These are phyloP conservation scores for Chlamydomonas asymmetrica DNA, from an alignment of 139 green algal genomes.

Conservation along the genomic window DNA sequence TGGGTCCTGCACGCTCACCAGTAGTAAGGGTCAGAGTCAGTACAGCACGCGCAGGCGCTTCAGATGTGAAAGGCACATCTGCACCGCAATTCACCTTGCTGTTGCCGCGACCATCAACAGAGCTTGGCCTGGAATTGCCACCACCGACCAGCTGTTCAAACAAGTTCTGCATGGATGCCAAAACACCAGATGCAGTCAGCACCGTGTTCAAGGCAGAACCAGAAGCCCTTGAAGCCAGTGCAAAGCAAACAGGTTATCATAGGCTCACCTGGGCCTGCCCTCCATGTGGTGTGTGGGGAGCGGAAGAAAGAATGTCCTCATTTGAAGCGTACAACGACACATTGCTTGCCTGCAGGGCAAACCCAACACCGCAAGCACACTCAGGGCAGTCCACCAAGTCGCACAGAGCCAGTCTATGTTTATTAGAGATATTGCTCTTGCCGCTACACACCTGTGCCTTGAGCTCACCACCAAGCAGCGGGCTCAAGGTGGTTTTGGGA, in stretches of 20 bases:
- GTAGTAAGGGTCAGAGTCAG: not conserved
- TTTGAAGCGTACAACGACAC: not conserved
- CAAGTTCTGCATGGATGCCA: no score
- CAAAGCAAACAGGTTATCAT: no score
- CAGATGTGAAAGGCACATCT: not conserved
- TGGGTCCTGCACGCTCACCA: not conserved
- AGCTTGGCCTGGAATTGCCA: no score
- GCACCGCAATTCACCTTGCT: constrained; percentile 6
- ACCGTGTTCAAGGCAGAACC: no score
- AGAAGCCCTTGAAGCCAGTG: no score
- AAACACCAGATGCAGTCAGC: no score
- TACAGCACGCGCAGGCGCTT: not conserved
- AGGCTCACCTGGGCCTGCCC: constrained; percentile 7
- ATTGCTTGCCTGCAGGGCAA: not conserved
- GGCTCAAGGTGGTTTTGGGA: not conserved
- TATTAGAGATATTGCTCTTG: constrained; percentile 2
- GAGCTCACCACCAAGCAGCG: constrained; percentile 12
- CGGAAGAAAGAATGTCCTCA: not conserved
- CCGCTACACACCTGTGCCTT: constrained; percentile 14
- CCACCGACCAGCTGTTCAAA: no score
- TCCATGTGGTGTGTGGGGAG: constrained; percentile 4
- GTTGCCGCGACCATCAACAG: no score
- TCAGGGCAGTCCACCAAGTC: not conserved
- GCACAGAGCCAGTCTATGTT: not conserved
- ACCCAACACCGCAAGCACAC: not conserved